phyloP scores from a whole-genome alignment of 2,329 filamentous ascomycete genomes.

The Neoarthrinium moseri region DNA sequence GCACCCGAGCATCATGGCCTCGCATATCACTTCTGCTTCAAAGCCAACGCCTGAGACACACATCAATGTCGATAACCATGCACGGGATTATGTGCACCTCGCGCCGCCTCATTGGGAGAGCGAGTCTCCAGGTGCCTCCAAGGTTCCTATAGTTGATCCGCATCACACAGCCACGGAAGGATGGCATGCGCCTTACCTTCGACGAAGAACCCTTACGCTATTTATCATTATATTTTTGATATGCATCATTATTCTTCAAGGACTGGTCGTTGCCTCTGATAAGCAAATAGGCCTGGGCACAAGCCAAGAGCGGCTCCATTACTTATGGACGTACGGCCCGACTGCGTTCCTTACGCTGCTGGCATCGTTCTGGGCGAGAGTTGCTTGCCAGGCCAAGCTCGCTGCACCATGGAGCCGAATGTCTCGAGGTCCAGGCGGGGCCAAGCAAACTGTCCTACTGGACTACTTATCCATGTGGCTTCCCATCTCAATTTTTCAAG shows the following conservation, averaged over 20 bases:
- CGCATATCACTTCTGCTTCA: too few species aligned
- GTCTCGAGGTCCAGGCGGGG: slow-evolving; percentile 23
- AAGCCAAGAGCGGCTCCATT: slow-evolving; percentile 17
- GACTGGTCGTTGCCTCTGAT: slow-evolving; percentile 6
- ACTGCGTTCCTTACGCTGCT: slow-evolving; percentile 31
- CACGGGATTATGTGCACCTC: too few species aligned
- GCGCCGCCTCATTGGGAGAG: too few species aligned
- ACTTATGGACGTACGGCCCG: slow-evolving; percentile 36
- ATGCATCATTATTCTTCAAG: slow-evolving; percentile 3
- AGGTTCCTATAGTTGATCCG: too few species aligned
- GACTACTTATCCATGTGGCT: slow-evolving; percentile 33
- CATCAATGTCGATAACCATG: too few species aligned
- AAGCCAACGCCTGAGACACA: too few species aligned
- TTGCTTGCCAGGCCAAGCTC: slow-evolving; percentile 37
- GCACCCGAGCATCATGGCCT: too few species aligned
- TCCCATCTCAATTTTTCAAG: slow-evolving; percentile 24
- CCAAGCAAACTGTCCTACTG: slow-evolving; percentile 32
- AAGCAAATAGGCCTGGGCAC: slow-evolving; percentile 6
- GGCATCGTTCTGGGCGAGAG: slow-evolving; percentile 32
- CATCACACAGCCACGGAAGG: too few species aligned
- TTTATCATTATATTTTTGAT: slow-evolving; percentile 2
- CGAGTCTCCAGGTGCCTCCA: too few species aligned
- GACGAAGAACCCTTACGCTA: background rate
- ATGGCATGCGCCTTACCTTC: slow-evolving; percentile 14
- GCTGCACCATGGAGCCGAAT: slow-evolving; percentile 37